Evolutionary conservation across 2,329 filamentous ascomycete species (phyloP), one percentile per base, ranked within the genome.

Genomic region (Pyricularia sp.): DNA sequence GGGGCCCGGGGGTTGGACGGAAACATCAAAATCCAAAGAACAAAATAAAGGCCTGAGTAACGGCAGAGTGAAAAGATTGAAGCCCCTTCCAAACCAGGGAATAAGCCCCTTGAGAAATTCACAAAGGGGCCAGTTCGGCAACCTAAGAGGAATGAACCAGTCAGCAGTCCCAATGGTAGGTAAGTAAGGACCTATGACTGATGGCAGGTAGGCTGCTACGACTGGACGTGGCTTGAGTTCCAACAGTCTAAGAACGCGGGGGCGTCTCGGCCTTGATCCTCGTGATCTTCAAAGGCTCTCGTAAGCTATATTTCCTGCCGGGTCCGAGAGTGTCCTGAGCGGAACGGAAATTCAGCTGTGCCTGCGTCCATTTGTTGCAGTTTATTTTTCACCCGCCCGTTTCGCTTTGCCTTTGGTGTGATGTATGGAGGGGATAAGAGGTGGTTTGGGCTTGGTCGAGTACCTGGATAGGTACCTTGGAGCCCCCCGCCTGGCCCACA

Each of bases 401-500:
- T 26, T 57, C 53, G 53, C 22, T 26, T 57, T 19, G 7, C 40
- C 40, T 8, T 49, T 49, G 40, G 40, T 49, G 40, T 19, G 40
- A 8, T 49, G 40, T 57, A 57, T 26, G 53, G 53, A 28, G 53
- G 53, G 53, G 53, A 57, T 26, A 57, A 57, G 53, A 57, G 22
- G 49, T 53, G 49, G 49, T 24, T 53, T 22, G 49, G 49, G n/a
- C 53, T 49, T 24, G 53, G 53, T 24, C 22, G 10, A 57, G 22
- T 26, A 24, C 24, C 24, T 57, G n/a, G 22, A 26, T 26, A 57
- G 24, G 53, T 57, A 57, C 53, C 53, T 57, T n/a, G 49, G 22
- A 57, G 53, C 22, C n/a, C 53, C 49, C 53, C 53, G 22, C 22
- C 53, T 9, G 24, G n/a, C 19, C 65, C 65, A 65, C 62, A 57